Evolutionary conservation across 2,329 filamentous ascomycete species (phyloP).

Genomic region (Paracoccidioides lutzii): DNA sequence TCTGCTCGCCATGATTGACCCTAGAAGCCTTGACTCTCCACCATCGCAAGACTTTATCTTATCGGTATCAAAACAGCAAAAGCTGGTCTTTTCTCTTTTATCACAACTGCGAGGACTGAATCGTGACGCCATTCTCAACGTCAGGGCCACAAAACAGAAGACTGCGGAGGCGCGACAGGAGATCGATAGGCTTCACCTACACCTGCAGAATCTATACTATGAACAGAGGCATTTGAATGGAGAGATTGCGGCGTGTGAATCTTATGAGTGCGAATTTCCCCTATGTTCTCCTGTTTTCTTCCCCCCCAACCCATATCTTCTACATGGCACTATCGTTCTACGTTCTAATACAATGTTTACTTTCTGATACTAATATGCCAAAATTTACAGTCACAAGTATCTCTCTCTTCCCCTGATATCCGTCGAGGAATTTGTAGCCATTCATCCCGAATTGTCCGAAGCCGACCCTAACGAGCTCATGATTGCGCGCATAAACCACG

Average conservation of each 20-base stretch:
- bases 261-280: constrained; percentile 59
- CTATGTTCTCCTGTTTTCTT: not conserved
- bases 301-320: too few relatives aligned
- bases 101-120: constrained; percentile 72
- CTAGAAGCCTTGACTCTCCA: constrained; percentile 25
- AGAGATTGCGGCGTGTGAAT: constrained; percentile 82
- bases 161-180: constrained; percentile 82
- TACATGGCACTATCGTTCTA: not conserved
- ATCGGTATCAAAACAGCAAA: constrained; percentile 62
- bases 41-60: constrained; percentile 40
- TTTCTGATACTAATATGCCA: constrained; percentile 1
- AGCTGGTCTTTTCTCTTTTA: constrained; percentile 64
- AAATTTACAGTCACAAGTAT: constrained; percentile 45
- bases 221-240: constrained; percentile 82
- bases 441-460: constrained; percentile 61
- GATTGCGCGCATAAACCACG: constrained; percentile 81
- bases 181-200: constrained; percentile 80
- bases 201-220: constrained; percentile 92
- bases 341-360: too few relatives aligned
- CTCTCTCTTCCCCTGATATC: constrained; percentile 73
- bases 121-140: constrained; percentile 64
- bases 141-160: constrained; percentile 70
- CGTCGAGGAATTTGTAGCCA: constrained; percentile 63
- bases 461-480: constrained; percentile 70
- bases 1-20: constrained; percentile 44